A percentile compares a stretch with the other conserved stretches of the same genome.
phyloP scores from a whole-genome alignment of 2,329 filamentous ascomycete genomes.

The Ramularia endophylla region DNA sequence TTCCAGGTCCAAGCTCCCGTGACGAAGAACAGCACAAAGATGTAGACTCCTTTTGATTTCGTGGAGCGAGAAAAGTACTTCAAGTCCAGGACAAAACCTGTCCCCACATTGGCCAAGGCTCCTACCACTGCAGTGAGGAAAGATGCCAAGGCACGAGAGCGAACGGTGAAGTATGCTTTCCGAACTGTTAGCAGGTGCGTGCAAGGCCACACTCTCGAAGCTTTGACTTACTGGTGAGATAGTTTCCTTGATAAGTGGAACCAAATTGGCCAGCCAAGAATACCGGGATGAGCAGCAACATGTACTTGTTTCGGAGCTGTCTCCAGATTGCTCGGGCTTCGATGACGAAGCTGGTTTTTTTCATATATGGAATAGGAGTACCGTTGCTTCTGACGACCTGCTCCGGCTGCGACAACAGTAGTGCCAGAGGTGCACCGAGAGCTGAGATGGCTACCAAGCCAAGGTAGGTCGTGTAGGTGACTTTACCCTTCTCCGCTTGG shows the following conservation, averaged over 20 bases:
- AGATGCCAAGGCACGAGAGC: conserved; percentile 39
- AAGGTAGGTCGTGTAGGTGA: conserved; percentile 36
- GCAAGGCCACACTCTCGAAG: too few species aligned
- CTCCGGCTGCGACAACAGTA: conserved; percentile 35
- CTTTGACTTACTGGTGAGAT: too few species aligned
- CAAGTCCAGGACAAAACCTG: conserved; percentile 14
- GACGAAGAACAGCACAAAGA: conserved; percentile 8
- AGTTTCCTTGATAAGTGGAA: too few species aligned
- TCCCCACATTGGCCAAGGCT: conserved; percentile 4
- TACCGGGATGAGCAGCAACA: too few species aligned
- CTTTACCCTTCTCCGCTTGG: conserved; percentile 30
- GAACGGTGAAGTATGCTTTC: conserved; percentile 41
- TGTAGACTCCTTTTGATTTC: conserved; percentile 13
- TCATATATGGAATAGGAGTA: too few species aligned
- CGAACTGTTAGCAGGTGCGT: too few species aligned
- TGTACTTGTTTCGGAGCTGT: too few species aligned
- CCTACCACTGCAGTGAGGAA: conserved; percentile 39
- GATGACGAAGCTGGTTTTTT: too few species aligned
- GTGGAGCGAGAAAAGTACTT: conserved; percentile 5
- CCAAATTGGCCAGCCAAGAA: too few species aligned
- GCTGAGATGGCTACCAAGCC: conserved; percentile 40
- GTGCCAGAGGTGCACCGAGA: conserved; percentile 33
- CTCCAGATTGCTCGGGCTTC: too few species aligned
- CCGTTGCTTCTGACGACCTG: too few species aligned
- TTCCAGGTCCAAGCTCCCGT: conserved; percentile 17